A percentile compares a stretch with the other conserved stretches of the same genome.
Evolutionary conservation across 495 filamentous ascomycete species (phyloP).

Genomic region (Tuber indicum): DNA sequence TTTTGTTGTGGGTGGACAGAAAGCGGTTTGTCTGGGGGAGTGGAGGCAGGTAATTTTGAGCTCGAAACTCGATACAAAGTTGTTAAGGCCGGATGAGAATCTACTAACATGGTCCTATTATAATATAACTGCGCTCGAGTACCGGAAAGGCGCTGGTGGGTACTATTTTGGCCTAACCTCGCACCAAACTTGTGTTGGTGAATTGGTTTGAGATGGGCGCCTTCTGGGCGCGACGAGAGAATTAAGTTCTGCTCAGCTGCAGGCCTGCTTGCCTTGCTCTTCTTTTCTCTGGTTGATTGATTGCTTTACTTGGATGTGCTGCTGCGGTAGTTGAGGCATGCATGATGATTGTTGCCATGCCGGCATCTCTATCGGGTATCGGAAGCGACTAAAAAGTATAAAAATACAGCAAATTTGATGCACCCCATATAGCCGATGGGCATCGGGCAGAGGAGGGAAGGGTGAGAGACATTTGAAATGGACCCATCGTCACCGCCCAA

Average conservation of each 20-base stretch:
- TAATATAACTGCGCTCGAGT: no score
- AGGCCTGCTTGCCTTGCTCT: background rate
- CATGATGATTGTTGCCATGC: background rate
- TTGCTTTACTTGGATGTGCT: background rate
- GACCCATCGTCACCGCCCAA: background rate
- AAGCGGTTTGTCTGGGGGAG: background rate
- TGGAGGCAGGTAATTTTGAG: background rate
- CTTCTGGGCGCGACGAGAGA: background rate
- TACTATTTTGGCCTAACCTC: background rate
- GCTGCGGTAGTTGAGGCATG: background rate
- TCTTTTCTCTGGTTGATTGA: background rate
- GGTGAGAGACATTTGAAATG: background rate
- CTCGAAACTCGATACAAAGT: background rate
- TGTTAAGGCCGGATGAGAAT: background rate
- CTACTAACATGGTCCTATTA: background rate
- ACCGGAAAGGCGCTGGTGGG: background rate
- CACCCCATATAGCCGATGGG: constrained; percentile 5
- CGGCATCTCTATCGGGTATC: constrained; percentile 4
- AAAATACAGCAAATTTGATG: background rate
- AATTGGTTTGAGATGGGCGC: background rate
- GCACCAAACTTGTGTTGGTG: background rate
- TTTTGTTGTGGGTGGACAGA: background rate
- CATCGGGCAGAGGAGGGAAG: background rate
- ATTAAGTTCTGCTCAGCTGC: background rate
- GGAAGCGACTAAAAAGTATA: background rate